Evolutionary conservation across 176 grass and related monocot genomes (phyloP), one percentile per base, ranked within the genome.

Genomic region (Secale cereale): DNA sequence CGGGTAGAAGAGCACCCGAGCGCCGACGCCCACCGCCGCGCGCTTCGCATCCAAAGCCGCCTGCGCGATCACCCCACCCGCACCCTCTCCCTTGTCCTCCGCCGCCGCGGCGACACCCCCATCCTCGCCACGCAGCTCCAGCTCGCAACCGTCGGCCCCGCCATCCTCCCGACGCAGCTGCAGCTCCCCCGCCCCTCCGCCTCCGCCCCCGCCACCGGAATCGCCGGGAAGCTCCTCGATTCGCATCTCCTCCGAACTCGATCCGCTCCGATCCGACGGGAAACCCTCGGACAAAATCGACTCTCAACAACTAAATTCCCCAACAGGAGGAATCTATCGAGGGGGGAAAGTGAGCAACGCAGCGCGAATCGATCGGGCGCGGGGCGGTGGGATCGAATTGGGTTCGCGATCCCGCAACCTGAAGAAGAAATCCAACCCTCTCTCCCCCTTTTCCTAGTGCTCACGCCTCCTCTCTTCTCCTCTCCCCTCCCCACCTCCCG

Each of bases 1-100:
- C 70, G 97, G 97, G 81, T 98, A 98, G 87, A 98, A 98, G 6
- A 98, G 90, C 88, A 94, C 78, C 75, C 97, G 87, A 1, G 97
- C 93, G 7, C 97, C 93, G 54, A 95, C 76, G 48, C 97, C 97
- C 41, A 98, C 93, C 8, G 86, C 93, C 54, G 86, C 91, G 40
- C 88, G 92, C 91, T 98, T 98, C 82, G 87, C 88, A 33, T 85
- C 72, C 40, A 89, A 81, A 41, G 89, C 78, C 31, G 78, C 83
- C 50, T 80, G 69, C 82, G 57, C 45, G 52, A 82, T 26, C 77
- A 70, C 46, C 61, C 89, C 81, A 52, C 29, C 70, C 30, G 74
- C 62, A 19, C 28, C 78, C 41, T 31, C 78, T 17, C 10, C 68
- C 28, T 3, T 62, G 37, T 0, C 79, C 11, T 0, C 23, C 22